Evolutionary conservation across 768 basidiomycete species (phyloP).

Genomic region (Gyrodon lividus): DNA sequence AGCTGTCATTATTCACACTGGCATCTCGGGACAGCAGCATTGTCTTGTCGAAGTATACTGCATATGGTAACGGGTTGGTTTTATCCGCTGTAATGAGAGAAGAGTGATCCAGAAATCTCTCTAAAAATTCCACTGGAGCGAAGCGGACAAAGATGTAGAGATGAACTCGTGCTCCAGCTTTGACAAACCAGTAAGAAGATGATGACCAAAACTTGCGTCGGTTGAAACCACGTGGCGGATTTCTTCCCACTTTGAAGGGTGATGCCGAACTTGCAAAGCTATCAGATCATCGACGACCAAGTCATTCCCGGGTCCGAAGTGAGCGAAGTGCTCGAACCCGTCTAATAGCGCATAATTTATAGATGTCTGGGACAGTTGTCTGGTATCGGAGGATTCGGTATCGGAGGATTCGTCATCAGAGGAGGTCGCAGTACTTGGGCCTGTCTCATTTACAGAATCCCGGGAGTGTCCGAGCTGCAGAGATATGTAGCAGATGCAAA

Average conservation of each 20-base stretch:
- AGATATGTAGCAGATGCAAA: conserved; percentile 5
- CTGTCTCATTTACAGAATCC: not conserved
- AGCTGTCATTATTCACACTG: not conserved
- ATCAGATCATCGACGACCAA: conserved; percentile 3
- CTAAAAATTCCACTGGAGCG: conserved; percentile 1
- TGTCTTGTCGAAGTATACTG: not conserved
- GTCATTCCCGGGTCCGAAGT: not conserved
- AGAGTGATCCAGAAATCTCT: conserved; percentile 2
- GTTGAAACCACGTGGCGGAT: not conserved
- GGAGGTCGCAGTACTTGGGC: no score
- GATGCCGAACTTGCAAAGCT: not conserved
- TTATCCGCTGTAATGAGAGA: no score
- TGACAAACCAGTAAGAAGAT: no score
- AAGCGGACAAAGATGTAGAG: conserved; percentile 8
- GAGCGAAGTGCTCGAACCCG: conserved; percentile 7
- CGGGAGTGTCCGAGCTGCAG: conserved; percentile 5
- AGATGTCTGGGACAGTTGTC: not conserved
- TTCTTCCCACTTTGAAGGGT: conserved; percentile 1
- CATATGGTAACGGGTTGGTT: conserved; percentile 3
- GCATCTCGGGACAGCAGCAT: not conserved
- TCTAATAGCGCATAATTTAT: conserved; percentile 3
- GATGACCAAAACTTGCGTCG: not conserved
- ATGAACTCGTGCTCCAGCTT: conserved; percentile 4
- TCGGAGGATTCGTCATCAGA: no score
- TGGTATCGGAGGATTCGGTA: no score